Base-by-base conservation (phyloP, 768 basidiomycete genomes). In the Phylloporus sp. region DNA sequence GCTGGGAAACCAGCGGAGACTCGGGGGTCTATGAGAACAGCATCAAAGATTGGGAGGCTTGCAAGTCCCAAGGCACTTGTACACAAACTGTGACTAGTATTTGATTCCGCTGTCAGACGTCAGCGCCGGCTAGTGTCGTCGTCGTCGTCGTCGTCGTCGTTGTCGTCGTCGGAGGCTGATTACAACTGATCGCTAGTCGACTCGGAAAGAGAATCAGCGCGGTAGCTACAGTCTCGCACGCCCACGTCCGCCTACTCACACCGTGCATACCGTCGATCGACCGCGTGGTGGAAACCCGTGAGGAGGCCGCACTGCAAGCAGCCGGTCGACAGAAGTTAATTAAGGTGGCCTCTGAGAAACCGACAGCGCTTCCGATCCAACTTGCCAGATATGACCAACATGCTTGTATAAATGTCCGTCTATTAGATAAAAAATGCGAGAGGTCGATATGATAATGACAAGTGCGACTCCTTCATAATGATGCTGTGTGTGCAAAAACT, bases 391-490 rank as follows among this genome's bases (percentile, higher is more conserved):
- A 51, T 54, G 47, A 58, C 49, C 49, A 58, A 58, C 55, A 58
- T 36, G 63, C 58, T 40, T 52, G 43, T 55, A 46, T 52, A 69
- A 70, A 70, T 70, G 47, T 70, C 67, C 68, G 67, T 59, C 64
- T 51, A 68, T 67, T 67, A 68, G 64, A 70, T 68, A 70, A 70
- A 66, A n/a, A 57, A 57, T 47, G 58, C 49, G 12, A 57, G 47
- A 54, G 47, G 47, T 56, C 45, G 64, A 56, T 56, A 57, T 45
- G 56, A 54, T 62, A 59, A 57, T 55, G 46, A 53, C 54, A 43
- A 54, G 15, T 47, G 62, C 64, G 46, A 60, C 65, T 57, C 60
- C 58, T 55, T 68, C 55, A 53, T 58, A 56, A 54, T 44, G 44
- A 46, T 55, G 26, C 32, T 47, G 36, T 20, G 36, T 34, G 34